Base-by-base conservation (phyloP, 108 stramenopile genomes). In the Nitzschia palea region DNA sequence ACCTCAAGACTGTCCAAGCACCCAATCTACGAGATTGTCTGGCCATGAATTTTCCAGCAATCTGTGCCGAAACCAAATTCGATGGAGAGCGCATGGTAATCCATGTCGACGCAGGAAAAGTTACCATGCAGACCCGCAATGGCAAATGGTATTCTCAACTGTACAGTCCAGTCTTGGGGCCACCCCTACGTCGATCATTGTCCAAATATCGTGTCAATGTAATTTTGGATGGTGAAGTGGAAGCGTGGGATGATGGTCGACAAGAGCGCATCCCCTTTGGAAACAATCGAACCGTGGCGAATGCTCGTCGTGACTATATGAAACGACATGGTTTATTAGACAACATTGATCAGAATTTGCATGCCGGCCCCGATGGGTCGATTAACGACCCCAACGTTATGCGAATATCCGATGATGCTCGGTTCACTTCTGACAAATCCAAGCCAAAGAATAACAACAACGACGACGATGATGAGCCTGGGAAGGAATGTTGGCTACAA, bases 181-280 rank as follows among this genome's bases (percentile, higher is more conserved):
- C 94, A 44, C 25, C 78, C 23, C 45, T 95, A 25, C 88, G 94
- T 9, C 64, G 72, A 54, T 81, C 90, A 22, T 44, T 95, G 4
- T 64, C 73, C 0, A 76, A 72, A 30, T 81, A 81, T 53, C 71
- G 80, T 65, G 73, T 95, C 18, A 84, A 91, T 56, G 80, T 86
- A 9, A 88, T 95, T 60, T 66, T 95, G 30, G 94, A 95, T 70
- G 90, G 94, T 15, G 94, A 95, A 66, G 73, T 95, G 27, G 57
- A 90, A 42, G 78, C 86, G 10, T 95, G 88, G 86, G 88, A 91
- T 61, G 58, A 80, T 47, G 37, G 22, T 28, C 73, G 70, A 31
- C 73, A 86, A 29, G 80, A 74, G 56, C 62, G 77, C 20, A 67
- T 88, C 34, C 89, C 87, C 17, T 95, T 95, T 66, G 93, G 93